Conservation (phyloP, 1,284 basidiomycete genomes). For the Rhodotorula sp. region DNA sequence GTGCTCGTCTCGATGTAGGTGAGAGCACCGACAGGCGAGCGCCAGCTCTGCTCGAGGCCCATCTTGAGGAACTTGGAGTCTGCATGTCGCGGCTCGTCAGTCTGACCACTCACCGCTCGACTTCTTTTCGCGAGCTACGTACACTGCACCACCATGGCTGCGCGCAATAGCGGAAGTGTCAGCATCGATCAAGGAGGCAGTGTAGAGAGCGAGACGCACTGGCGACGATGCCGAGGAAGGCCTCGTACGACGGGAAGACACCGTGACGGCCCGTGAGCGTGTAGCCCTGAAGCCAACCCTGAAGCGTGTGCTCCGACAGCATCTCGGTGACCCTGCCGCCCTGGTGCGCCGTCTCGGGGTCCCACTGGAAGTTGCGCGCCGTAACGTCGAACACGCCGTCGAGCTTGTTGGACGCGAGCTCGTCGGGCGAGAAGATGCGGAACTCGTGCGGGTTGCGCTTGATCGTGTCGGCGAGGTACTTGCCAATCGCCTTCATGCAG, state of each 20-base stretch:
- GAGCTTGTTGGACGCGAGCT: conserved; percentile 85
- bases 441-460: conserved; percentile 70
- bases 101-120: too few relatives aligned
- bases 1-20: conserved; percentile 66
- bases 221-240: conserved; percentile 69
- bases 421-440: conserved; percentile 89
- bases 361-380: conserved; percentile 75
- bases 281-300: conserved; percentile 54
- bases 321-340: conserved; percentile 83
- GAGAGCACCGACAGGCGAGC: conserved; percentile 68
- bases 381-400: conserved; percentile 65
- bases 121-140: too few relatives aligned
- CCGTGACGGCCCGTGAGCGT: conserved; percentile 65
- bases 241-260: conserved; percentile 85
- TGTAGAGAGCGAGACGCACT: conserved; percentile 22
- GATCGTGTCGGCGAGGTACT: conserved; percentile 55
- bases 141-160: conserved; percentile 57
- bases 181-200: not conserved
- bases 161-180: not conserved
- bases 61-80: conserved; percentile 75
- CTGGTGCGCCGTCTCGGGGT: conserved; percentile 59
- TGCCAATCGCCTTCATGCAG: conserved; percentile 75
- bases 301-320: conserved; percentile 79
- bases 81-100: too few relatives aligned
- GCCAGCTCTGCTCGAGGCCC: conserved; percentile 72